phyloP scores from a whole-genome alignment of 2,329 filamentous ascomycete species.

The Sporothrix globosa region DNA sequence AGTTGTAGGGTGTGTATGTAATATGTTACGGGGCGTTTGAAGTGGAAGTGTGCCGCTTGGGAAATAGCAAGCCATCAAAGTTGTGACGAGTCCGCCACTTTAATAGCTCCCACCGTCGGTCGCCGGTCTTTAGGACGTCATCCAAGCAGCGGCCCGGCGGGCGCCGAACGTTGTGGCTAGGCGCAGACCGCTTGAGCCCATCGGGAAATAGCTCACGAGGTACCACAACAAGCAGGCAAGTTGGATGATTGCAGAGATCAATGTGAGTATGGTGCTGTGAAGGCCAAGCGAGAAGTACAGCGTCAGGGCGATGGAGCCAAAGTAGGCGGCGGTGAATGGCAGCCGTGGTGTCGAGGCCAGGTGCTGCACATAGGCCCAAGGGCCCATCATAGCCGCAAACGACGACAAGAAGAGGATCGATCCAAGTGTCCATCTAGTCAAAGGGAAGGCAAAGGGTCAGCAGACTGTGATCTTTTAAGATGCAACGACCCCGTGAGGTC shows the following conservation, averaged over 20 bases:
- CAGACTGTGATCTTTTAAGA: neutral
- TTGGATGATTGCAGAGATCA: conserved; percentile 82
- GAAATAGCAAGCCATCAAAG: neutral
- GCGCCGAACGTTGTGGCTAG: conserved; percentile 86
- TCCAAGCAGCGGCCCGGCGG: conserved; percentile 82
- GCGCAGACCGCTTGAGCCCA: conserved; percentile 87
- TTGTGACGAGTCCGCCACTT: neutral
- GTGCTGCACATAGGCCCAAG: conserved; percentile 78
- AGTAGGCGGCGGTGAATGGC: conserved; percentile 93
- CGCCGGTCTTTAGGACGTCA: conserved; percentile 64
- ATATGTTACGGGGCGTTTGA: neutral
- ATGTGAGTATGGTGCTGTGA: conserved; percentile 79
- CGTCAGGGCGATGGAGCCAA: conserved; percentile 87
- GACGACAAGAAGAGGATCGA: conserved; percentile 87
- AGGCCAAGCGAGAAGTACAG: conserved; percentile 90
- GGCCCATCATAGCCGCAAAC: conserved; percentile 94
- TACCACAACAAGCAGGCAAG: conserved; percentile 87
- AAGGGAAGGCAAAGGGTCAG: conserved; percentile 18
- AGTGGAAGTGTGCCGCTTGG: neutral
- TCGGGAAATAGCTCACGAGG: conserved; percentile 94
- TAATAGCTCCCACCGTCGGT: neutral
- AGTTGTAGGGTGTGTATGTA: neutral
- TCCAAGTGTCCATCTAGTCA: conserved; percentile 84
- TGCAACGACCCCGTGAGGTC: conserved; percentile 10
- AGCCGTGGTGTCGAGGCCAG: conserved; percentile 80